Evolutionary conservation across 768 basidiomycete genomes (phyloP).

Genomic region (Leucogyrophana mollusca): DNA sequence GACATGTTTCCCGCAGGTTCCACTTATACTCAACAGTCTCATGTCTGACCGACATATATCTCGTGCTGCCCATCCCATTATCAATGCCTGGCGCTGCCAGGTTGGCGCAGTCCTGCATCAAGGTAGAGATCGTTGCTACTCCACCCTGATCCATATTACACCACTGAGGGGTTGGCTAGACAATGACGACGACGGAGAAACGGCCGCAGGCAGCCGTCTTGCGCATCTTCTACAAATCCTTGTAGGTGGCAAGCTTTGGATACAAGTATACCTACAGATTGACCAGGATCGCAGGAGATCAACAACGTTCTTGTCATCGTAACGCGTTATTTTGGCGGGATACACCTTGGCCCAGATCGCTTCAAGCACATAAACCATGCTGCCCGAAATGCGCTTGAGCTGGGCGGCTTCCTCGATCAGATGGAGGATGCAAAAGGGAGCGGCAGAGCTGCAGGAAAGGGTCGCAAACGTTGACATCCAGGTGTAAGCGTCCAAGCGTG

Average conservation of each 20-base stretch:
- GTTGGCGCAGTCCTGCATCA: slow-evolving; percentile 68
- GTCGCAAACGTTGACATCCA: slow-evolving; percentile 27
- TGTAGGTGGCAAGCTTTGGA: slow-evolving; percentile 38
- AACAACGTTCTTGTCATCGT: slow-evolving; percentile 88
- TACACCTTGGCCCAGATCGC: slow-evolving; percentile 84
- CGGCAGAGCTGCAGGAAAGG: slow-evolving; percentile 18
- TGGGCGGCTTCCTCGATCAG: slow-evolving; percentile 80
- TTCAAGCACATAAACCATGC: slow-evolving; percentile 96
- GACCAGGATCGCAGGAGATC: slow-evolving; percentile 54
- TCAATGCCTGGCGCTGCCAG: slow-evolving; percentile 82
- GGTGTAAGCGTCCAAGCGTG: too few relatives aligned
- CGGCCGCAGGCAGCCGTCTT: slow-evolving; percentile 86
- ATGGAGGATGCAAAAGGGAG: slow-evolving; percentile 25
- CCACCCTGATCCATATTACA: background rate
- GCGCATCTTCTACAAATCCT: slow-evolving; percentile 90
- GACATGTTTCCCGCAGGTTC: slow-evolving; percentile 48
- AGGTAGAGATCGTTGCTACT: slow-evolving; percentile 40
- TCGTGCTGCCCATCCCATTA: slow-evolving; percentile 74
- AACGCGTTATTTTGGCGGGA: slow-evolving; percentile 92
- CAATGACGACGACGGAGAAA: slow-evolving; percentile 94
- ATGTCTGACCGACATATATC: slow-evolving; percentile 72
- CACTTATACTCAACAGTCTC: slow-evolving; percentile 61
- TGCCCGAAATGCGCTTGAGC: slow-evolving; percentile 85
- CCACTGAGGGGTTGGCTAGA: slow-evolving; percentile 43
- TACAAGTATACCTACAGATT: too few relatives aligned